These are phyloP conservation scores for Castanea mollissima DNA, from an alignment of 306 rosid genomes.

Conservation along the genomic window DNA sequence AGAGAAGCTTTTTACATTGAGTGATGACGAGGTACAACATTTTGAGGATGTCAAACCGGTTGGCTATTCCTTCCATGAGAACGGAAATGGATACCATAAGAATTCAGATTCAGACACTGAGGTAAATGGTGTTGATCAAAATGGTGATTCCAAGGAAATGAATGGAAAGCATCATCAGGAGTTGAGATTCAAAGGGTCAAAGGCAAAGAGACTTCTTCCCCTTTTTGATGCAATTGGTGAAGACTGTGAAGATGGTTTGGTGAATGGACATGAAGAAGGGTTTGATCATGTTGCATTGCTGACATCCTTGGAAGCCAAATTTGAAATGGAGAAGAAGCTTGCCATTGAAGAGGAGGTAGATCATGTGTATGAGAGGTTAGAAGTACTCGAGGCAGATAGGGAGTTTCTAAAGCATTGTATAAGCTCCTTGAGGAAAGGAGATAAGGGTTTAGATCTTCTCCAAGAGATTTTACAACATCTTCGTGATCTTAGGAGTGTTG, in stretches of 20 bases:
- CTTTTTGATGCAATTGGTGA: slow-evolving; percentile 61
- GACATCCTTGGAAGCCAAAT: slow-evolving; percentile 33
- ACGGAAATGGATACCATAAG: slow-evolving; percentile 72
- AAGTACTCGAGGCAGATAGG: slow-evolving; percentile 83
- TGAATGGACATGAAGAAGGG: slow-evolving; percentile 54
- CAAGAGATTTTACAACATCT: slow-evolving; percentile 93
- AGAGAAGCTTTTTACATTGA: slow-evolving; percentile 77
- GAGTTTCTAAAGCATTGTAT: slow-evolving; percentile 93
- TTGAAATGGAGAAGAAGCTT: slow-evolving; percentile 41
- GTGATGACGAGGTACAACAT: slow-evolving; percentile 54
- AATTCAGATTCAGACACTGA: slow-evolving; percentile 29
- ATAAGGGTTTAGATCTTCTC: slow-evolving; percentile 76
- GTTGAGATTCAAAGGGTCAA: slow-evolving; percentile 41
- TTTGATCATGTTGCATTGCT: slow-evolving; percentile 28
- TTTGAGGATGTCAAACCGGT: slow-evolving; percentile 39
- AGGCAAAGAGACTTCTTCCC: slow-evolving; percentile 73
- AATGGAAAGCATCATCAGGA: slow-evolving; percentile 67
- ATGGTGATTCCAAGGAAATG: slow-evolving; percentile 57
- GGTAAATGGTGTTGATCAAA: slow-evolving; percentile 46
- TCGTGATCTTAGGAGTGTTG: slow-evolving; percentile 87
- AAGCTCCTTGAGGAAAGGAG: slow-evolving; percentile 89
- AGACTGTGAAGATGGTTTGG: slow-evolving; percentile 52
- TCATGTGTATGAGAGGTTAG: slow-evolving; percentile 81
- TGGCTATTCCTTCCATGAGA: slow-evolving; percentile 40
- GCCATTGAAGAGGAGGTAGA: slow-evolving; percentile 66